Percentiles rank a stretch among this genome's conserved stretches.
Evolutionary conservation across 768 basidiomycete genomes (phyloP).

Genomic region (Steccherinum ochraceum): DNA sequence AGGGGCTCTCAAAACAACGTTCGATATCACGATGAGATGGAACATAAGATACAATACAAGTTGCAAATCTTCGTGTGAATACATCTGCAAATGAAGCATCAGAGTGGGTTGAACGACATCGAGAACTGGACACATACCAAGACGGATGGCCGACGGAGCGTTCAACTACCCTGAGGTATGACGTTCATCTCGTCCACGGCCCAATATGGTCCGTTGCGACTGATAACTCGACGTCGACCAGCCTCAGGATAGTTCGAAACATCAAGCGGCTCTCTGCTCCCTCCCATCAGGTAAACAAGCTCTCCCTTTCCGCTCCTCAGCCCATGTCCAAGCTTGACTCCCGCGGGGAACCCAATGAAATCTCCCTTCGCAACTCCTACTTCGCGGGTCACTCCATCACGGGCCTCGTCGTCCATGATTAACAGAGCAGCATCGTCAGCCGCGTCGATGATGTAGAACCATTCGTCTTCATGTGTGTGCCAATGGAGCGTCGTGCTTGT

Average conservation of each 20-base stretch:
- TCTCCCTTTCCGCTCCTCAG: constrained; percentile 15
- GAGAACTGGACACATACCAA: too few species aligned
- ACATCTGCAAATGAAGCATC: too few species aligned
- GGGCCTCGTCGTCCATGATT: neutral
- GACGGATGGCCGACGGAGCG: too few species aligned
- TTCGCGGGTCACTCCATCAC: constrained; percentile 8
- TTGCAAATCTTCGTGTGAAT: too few species aligned
- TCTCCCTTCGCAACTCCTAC: constrained; percentile 15
- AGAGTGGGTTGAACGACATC: too few species aligned
- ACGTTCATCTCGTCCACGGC: neutral
- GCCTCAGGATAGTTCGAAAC: constrained; percentile 14
- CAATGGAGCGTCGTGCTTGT: constrained; percentile 15
- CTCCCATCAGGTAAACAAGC: constrained; percentile 20
- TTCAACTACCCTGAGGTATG: neutral
- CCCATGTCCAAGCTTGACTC: constrained; percentile 11
- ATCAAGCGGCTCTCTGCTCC: constrained; percentile 17
- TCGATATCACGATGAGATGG: too few species aligned
- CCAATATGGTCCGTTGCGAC: neutral
- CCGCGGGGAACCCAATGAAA: constrained; percentile 19
- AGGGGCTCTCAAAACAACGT: too few species aligned
- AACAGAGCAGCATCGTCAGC: constrained; percentile 12
- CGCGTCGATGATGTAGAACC: constrained; percentile 16
- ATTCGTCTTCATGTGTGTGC: constrained; percentile 18
- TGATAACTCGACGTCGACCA: constrained; percentile 10
- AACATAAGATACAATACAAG: too few species aligned